Conservation (phyloP, 192 early-diverging fungal genomes). For the Backusella morwellensis region DNA sequence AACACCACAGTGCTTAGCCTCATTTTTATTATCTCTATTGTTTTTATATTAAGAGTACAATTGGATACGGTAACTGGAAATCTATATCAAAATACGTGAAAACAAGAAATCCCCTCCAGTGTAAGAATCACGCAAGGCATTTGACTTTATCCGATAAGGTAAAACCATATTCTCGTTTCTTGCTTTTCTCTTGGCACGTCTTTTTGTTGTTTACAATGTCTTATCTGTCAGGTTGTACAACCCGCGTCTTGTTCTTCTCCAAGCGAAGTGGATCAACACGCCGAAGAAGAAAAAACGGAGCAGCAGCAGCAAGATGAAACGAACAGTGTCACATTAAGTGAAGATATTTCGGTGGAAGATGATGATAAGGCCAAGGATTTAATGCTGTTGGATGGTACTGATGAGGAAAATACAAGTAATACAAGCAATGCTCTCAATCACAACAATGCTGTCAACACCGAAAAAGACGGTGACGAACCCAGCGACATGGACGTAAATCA, state of each 20-base stretch:
- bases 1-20: background rate
- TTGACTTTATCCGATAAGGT: constrained; percentile 43
- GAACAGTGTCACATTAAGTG: background rate
- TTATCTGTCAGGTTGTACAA: background rate
- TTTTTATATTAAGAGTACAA: constrained; percentile 26
- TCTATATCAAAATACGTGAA: constrained; percentile 46
- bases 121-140: constrained; percentile 63
- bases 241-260: background rate
- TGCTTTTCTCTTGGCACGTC: background rate
- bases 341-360: constrained; percentile 2
- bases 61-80: constrained; percentile 61
- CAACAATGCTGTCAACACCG: background rate
- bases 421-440: background rate
- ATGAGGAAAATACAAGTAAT: background rate
- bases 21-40: background rate
- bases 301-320: background rate
- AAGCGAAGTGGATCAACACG: background rate
- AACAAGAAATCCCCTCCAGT: constrained; percentile 56
- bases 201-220: background rate
- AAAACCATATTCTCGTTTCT: background rate
- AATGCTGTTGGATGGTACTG: background rate
- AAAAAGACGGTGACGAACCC: background rate
- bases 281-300: background rate
- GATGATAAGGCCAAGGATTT: constrained; percentile 13
- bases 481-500: background rate